phyloP scores from a whole-genome alignment of 2,329 filamentous ascomycete genomes.

The Fusarium sp. region DNA sequence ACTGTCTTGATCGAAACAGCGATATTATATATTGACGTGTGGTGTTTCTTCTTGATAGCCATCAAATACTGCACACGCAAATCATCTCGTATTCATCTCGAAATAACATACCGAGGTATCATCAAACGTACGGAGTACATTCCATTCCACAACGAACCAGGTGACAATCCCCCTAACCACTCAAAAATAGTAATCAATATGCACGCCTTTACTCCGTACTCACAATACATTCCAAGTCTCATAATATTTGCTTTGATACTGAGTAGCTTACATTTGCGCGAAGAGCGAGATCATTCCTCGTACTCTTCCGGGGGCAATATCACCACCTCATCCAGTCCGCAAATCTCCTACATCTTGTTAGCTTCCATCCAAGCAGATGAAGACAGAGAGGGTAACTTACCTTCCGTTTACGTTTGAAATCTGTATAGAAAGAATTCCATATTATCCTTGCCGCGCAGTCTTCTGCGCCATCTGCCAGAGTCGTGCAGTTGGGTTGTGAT shows the following conservation, averaged over 20 bases:
- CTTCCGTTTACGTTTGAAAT: slow-evolving; percentile 48
- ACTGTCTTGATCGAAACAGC: no score
- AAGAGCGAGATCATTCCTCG: neutral
- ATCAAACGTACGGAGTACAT: neutral
- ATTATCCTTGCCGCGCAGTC: slow-evolving; percentile 44
- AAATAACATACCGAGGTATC: neutral
- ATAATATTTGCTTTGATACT: neutral
- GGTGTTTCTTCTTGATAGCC: neutral
- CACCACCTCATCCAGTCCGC: neutral
- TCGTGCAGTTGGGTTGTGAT: slow-evolving; percentile 49
- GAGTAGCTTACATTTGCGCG: neutral
- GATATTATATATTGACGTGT: neutral
- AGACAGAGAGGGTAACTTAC: neutral
- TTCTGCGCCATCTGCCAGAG: slow-evolving; percentile 60
- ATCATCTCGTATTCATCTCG: neutral
- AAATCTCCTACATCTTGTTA: neutral
- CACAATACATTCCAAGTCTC: no score
- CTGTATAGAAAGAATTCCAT: slow-evolving; percentile 57
- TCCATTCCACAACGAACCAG: neutral
- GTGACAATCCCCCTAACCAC: neutral
- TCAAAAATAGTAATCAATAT: neutral
- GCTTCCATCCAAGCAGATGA: neutral
- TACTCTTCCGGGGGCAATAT: neutral
- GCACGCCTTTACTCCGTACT: neutral
- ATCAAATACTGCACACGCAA: neutral